A percentile compares a stretch with the other conserved stretches of the same genome.
phyloP scores from a whole-genome alignment of 352 stramenopile species.

The Phytopythium ostracodes region DNA sequence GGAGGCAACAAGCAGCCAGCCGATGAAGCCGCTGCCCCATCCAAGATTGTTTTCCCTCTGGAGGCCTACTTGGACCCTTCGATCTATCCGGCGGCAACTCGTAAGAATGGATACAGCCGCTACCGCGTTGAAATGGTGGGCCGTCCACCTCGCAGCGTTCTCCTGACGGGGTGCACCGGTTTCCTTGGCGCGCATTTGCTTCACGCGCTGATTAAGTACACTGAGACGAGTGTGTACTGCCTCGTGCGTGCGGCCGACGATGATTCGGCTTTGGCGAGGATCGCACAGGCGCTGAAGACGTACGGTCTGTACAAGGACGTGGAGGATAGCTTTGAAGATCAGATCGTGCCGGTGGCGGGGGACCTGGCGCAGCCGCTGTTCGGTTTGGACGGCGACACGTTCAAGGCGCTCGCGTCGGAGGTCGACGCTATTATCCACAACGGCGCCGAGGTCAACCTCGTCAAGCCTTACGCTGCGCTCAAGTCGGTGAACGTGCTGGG shows the following conservation, averaged over 20 bases:
- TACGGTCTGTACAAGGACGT: conserved; percentile 51
- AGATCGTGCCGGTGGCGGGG: conserved; percentile 57
- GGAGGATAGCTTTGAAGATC: conserved; percentile 60
- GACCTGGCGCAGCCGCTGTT: conserved; percentile 83
- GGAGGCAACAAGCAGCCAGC: conserved; percentile 5
- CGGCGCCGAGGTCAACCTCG: conserved; percentile 90
- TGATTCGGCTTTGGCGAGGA: conserved; percentile 42
- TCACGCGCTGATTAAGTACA: conserved; percentile 68
- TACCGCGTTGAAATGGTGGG: conserved; percentile 77
- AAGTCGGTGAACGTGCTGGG: conserved; percentile 89
- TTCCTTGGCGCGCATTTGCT: conserved; percentile 89
- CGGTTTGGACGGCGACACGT: conserved; percentile 72
- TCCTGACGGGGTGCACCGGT: conserved; percentile 90
- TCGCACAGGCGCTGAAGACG: conserved; percentile 50
- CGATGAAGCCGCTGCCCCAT: conserved; percentile 3
- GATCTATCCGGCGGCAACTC: conserved; percentile 69
- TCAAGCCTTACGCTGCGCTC: conserved; percentile 86
- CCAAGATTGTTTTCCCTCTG: conserved; percentile 47
- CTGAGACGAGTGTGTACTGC: conserved; percentile 75
- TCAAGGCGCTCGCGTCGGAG: conserved; percentile 85
- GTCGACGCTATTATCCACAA: conserved; percentile 91
- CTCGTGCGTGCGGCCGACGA: conserved; percentile 65
- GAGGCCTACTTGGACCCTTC: conserved; percentile 62
- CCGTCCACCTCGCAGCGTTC: conserved; percentile 67
- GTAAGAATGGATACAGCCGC: conserved; percentile 72